phyloP scores from a whole-genome alignment of 805 yeast species.

The Ogataea pini region DNA sequence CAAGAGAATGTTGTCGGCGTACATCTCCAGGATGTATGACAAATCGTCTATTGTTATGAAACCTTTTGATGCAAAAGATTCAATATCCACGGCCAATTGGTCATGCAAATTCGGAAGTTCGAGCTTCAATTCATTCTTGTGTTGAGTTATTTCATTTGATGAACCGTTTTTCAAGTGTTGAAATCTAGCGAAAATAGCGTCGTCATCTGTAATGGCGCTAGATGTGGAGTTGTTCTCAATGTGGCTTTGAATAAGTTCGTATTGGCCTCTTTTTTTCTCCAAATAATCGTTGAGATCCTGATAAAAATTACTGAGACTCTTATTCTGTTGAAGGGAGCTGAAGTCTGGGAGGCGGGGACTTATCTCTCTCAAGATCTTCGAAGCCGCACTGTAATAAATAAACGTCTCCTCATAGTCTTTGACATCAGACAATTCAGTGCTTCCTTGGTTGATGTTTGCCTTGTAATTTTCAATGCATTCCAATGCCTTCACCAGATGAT shows the following conservation, averaged over 20 bases:
- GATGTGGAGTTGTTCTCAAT: conserved; percentile 8
- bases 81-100: conserved; percentile 8
- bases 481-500: conserved; percentile 28
- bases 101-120: not conserved
- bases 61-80: conserved; percentile 9
- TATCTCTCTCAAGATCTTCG: conserved; percentile 27
- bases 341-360: conserved; percentile 28
- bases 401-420: conserved; percentile 26
- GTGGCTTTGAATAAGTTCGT: conserved; percentile 15
- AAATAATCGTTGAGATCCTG: conserved; percentile 22
- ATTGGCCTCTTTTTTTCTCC: conserved; percentile 18
- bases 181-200: conserved; percentile 21
- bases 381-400: conserved; percentile 31
- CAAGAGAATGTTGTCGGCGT: conserved; percentile 46
- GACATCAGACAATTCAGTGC: conserved; percentile 4
- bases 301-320: conserved; percentile 21
- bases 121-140: not conserved
- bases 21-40: conserved; percentile 30
- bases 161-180: conserved; percentile 21
- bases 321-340: conserved; percentile 7
- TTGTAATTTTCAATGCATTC: conserved; percentile 30
- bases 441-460: conserved; percentile 10
- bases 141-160: not conserved
- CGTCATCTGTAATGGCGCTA: not conserved
- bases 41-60: conserved; percentile 26